Base-by-base conservation (phyloP, 495 filamentous ascomycete species). In the Penicillium verhagenii region DNA sequence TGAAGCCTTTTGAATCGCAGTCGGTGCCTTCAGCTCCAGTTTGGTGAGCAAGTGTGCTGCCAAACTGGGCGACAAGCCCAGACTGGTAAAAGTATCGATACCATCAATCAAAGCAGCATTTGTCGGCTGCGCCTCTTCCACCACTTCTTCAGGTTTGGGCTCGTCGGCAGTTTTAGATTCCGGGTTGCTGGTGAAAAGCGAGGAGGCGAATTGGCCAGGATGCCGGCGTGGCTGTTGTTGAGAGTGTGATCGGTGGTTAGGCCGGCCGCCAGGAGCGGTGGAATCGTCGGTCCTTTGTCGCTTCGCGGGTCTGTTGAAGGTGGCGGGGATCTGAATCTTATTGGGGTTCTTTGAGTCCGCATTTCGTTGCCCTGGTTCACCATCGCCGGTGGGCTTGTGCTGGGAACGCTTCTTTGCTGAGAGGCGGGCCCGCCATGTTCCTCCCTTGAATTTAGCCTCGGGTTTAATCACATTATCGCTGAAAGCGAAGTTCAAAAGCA, bases 91-190 rank as follows among this genome's bases (percentile, higher is more conserved):
- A 20, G 86, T 94, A 59, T 87, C 85, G 20, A 91, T 79, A 43
- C 89, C 91, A 47, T 87, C 86, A 1, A 84, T 80, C n/a, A 97
- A 73, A 3, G 94, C 95, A n/a, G 94, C 94, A 72, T 98, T 98
- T 0, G 93, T 95, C n/a, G 94, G 89, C 40, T 82, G 76, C 23
- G 86, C 78, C 9, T 84, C 81, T 3, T 82, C 76, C 3, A 74
- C 69, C 35, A 81, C 79, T 5, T 74, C 70, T 21, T 79, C 78
- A 4, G 58, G 52, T 6, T 65, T 62, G 13, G 69, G 47, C 20
- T 76, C 66, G 44, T 84, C 79, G 11, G 68, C 69, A 28, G 82
- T 85, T 50, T 79, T 81, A 9, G 88, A 77, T 7, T 76, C 71
- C 1, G 93, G 92, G 53, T 97, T 98, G 65, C 81, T 90, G 3